phyloP scores from a whole-genome alignment of 345 rosid species.

The Sapria himalayana region DNA sequence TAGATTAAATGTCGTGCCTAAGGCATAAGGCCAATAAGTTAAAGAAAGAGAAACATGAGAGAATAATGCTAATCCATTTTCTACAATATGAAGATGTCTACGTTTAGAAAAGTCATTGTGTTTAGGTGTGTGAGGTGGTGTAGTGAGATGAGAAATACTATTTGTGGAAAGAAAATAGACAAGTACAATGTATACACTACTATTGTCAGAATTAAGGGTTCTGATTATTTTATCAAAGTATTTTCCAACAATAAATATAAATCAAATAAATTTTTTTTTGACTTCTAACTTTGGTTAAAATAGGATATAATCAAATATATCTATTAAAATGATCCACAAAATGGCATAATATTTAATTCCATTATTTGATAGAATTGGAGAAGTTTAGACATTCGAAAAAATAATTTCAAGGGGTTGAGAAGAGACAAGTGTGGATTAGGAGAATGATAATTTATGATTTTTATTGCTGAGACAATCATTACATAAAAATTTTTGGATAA shows the following conservation, averaged over 20 bases:
- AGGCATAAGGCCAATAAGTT: not conserved
- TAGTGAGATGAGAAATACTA: not conserved
- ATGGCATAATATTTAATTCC: not conserved
- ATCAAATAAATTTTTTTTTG: not conserved
- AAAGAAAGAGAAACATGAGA: not conserved
- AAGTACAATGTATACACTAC: not conserved
- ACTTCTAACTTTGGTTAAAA: too few species aligned
- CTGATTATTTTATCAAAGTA: not conserved
- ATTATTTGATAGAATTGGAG: not conserved
- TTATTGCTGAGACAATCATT: not conserved
- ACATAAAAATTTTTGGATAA: not conserved
- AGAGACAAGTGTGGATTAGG: not conserved
- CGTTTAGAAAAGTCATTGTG: not conserved
- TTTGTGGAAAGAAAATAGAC: not conserved
- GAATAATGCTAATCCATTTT: not conserved
- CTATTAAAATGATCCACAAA: not conserved
- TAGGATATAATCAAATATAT: not conserved
- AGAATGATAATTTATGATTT: not conserved
- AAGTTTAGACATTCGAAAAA: too few species aligned
- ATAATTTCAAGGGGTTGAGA: not conserved
- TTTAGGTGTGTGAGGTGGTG: conserved; percentile 1
- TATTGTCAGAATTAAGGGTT: not conserved
- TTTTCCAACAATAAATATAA: not conserved
- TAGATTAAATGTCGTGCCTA: not conserved
- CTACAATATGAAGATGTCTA: not conserved